phyloP scores from a whole-genome alignment of 441 rosid species.

The Pelargonium myrrhifolium region DNA sequence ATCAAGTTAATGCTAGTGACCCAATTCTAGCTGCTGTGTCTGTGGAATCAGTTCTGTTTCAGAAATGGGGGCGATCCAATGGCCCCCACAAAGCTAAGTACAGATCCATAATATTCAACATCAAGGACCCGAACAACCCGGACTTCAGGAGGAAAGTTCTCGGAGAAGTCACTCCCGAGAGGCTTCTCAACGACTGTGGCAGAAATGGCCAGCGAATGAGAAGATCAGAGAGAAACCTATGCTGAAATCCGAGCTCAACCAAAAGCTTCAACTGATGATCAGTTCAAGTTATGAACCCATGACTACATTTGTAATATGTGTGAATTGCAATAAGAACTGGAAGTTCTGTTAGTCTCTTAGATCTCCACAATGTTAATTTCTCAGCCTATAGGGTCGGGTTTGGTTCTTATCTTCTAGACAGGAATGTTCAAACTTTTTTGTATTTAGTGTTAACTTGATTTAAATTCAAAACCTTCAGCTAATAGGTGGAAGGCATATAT shows the following conservation, averaged over 20 bases:
- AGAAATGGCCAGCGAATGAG: conserved; percentile 38
- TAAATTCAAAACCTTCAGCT: too few relatives aligned
- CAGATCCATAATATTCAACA: conserved; percentile 21
- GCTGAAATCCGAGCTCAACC: conserved; percentile 19
- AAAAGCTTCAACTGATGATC: conserved; percentile 31
- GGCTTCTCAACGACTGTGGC: conserved; percentile 19
- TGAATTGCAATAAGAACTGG: conserved; percentile 31
- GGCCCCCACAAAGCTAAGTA: conserved; percentile 18
- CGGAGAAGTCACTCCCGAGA: conserved; percentile 25
- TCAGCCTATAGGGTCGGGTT: too few relatives aligned
- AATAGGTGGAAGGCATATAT: too few relatives aligned
- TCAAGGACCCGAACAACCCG: conserved; percentile 26
- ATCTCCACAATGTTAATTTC: neutral
- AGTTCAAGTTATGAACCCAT: conserved; percentile 39
- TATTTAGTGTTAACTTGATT: too few relatives aligned
- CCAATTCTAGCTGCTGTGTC: conserved; percentile 16
- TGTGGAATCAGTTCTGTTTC: conserved; percentile 24
- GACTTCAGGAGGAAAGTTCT: conserved; percentile 32
- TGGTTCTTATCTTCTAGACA: too few relatives aligned
- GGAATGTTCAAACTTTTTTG: too few relatives aligned
- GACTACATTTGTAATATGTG: conserved; percentile 35
- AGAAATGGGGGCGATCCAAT: conserved; percentile 20
- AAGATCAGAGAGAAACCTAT: conserved; percentile 25
- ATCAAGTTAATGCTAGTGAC: conserved; percentile 24
- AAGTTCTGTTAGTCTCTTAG: conserved; percentile 21